Base-by-base conservation (phyloP, 768 basidiomycete genomes). In the Leucocoprinus leucothites region DNA sequence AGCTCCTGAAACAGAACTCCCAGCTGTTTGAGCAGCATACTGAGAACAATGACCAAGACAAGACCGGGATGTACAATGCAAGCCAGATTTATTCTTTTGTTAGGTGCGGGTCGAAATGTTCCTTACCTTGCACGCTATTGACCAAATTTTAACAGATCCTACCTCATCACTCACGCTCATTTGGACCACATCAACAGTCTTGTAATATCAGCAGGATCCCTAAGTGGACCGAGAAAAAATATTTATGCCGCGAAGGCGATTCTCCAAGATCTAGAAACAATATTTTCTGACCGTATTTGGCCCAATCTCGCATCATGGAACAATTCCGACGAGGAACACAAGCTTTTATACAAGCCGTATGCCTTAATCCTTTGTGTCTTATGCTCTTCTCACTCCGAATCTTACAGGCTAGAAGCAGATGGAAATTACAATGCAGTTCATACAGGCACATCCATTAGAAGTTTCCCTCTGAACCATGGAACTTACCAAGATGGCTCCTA, bases 171-270 rank as follows among this genome's bases (percentile, higher is more conserved):
- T 4, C 94, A 96, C 65, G 87, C 90, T 0, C 95, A 98, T 69
- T 71, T 98, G 24, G 95, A 98, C 71, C 95, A 98, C 67, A 80
- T 92, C 61, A 82, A 80, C 57, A 85, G 91, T 38, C 77, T 97
- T 25, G 82, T 96, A 52, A 70, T 98, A 51, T 82, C 88, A 1
- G 92, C 94, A 14, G 95, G 94, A 35, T 86, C 92, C 1, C 65
- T 91, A 5, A 67, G 68, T 28, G 86, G 85, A 16, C 65, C 74
- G 34, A 74, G 82, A 18, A 89, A 88, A 61, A 82, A 80, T 1
- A 80, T 94, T 34, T 82, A 76, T 55, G 89, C 81, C 0, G 68
- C 82, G 5, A 70, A 78, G 40, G 74, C 83, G 50, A 85, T 84
- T 9, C 76, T 94, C 42, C 68, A 83, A 60, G 84, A 86, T 66